Evolutionary conservation across 1,284 basidiomycete species (phyloP), one percentile per base, ranked within the genome.

Genomic region (Puccinia novopanici): DNA sequence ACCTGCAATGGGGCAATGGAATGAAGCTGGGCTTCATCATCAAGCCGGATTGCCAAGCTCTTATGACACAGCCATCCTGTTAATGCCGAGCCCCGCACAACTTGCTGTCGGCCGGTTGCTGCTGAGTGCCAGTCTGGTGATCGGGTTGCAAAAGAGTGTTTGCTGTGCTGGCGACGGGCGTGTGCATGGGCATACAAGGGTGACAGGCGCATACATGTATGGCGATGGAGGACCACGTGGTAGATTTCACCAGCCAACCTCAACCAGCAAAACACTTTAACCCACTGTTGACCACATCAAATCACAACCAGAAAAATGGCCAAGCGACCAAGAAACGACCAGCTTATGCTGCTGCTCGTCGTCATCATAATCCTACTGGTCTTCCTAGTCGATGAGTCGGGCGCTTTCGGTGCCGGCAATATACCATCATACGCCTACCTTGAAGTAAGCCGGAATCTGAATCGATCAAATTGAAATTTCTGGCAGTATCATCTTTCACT

Each of bases 341-440:
- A 45, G 17, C 50, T 73, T 4, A 15, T 55, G 1, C 37, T 55
- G 54, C 54, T 73, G 1, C 71, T 73, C 42, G 34, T 80, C n/a
- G 22, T 74, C 48, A 52, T 63, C 61, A 67, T 52, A 27, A 40
- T 80, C 37, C 48, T 81, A 9, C 34, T 81, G 37, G 74, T 72
- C 75, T 71, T 81, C 42, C 40, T 74, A 30, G 61, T 77, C 67
- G 65, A 72, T 48, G 30, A 55, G 17, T 63, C 75, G 42, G 48
- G 55, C 37, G 75, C 55, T 9, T 84, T 84, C 45, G 83, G 83
- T 0, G 83, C 84, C 12, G 84, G 84, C 59, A 84, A 84, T 81
- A 84, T 84, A 30, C 84, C 83, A 1, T 63, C 81, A 10, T 83
- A 76, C 65, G 74, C 81, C 15, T 82, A 73, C 73, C 75, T 83